Percentiles rank a stretch among this genome's conserved stretches.
Evolutionary conservation across 768 basidiomycete species (phyloP).

Genomic region (Psilocybe subaeruginosa): DNA sequence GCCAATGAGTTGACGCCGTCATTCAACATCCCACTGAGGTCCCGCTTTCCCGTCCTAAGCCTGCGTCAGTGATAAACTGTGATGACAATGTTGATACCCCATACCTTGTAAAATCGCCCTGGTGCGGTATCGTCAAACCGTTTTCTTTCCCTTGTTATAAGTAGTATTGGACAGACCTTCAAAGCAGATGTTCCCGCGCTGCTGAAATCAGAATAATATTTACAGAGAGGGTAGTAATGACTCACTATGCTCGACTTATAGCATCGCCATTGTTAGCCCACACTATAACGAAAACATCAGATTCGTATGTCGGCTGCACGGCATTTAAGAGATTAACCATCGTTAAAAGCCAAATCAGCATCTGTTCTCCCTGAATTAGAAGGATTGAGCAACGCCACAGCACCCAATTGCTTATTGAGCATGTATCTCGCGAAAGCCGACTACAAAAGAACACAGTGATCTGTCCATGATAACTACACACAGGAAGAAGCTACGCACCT

Average conservation of each 20-base stretch:
- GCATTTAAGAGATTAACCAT: conserved; percentile 46
- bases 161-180: conserved; percentile 58
- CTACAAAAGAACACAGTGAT: conserved; percentile 37
- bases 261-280: conserved; percentile 99
- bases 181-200: conserved; percentile 96
- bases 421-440: conserved; percentile 91
- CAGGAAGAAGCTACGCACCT: conserved; percentile 45
- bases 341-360: conserved; percentile 78
- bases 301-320: background rate
- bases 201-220: conserved; percentile 4
- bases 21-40: conserved; percentile 88
- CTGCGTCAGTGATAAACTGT: conserved; percentile 2
- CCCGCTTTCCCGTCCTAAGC: conserved; percentile 90
- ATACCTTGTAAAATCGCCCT: conserved; percentile 90
- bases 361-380: conserved; percentile 55
- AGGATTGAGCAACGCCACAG: conserved; percentile 67
- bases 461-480: background rate
- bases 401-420: conserved; percentile 73
- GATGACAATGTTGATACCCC: background rate
- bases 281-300: conserved; percentile 43
- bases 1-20: conserved; percentile 96
- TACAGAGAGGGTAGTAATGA: conserved; percentile 13
- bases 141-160: conserved; percentile 4
- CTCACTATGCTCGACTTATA: conserved; percentile 86
- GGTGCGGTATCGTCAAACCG: background rate